These are phyloP conservation scores for Heliamphora ciliata DNA, from an alignment of 179 eudicot species.

Conservation along the genomic window DNA sequence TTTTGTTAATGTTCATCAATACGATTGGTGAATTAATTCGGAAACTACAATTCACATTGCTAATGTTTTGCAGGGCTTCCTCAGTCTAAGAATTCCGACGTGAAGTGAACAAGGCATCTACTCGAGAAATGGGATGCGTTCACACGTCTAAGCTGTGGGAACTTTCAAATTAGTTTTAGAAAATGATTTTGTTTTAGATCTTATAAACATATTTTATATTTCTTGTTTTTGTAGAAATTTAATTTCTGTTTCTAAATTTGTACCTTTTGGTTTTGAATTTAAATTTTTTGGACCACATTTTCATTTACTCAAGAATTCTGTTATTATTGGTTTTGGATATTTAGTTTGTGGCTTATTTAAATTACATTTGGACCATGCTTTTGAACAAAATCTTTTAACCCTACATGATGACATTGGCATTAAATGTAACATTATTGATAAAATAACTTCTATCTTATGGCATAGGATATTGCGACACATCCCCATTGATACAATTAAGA, in stretches of 20 bases:
- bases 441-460: not conserved
- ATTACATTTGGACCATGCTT: not conserved
- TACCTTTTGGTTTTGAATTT: not conserved
- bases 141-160: not conserved
- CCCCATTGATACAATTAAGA: not conserved
- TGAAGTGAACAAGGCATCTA: not conserved
- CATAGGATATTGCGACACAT: not conserved
- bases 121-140: slow-evolving; percentile 4
- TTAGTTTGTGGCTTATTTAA: not conserved
- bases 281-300: not conserved
- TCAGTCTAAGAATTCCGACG: not conserved
- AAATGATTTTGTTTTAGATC: not conserved
- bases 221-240: not conserved
- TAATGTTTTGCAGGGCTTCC: slow-evolving; percentile 7
- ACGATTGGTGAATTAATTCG: not conserved
- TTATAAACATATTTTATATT: not conserved
- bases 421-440: not conserved
- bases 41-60: not conserved
- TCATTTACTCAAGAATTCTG: not conserved
- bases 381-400: not conserved
- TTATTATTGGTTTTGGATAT: not conserved
- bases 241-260: not conserved
- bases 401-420: not conserved
- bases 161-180: not conserved
- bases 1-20: not conserved